phyloP scores from a whole-genome alignment of 768 basidiomycete genomes.

The Suillus alpinus region DNA sequence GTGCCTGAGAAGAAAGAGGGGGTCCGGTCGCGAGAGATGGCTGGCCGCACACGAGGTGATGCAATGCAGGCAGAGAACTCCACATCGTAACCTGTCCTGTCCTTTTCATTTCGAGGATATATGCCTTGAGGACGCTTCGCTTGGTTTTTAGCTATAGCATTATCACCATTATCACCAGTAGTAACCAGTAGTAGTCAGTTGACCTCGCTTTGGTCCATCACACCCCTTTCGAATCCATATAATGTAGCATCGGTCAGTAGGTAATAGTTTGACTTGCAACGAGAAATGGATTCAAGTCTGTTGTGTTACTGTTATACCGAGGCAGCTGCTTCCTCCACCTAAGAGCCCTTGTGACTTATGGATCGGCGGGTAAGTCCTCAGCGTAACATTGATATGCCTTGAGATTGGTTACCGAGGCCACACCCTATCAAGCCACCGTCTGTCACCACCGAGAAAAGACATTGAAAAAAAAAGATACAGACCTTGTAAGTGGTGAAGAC shows the following conservation, averaged over 20 bases:
- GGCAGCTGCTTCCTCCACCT: background rate
- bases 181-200: background rate
- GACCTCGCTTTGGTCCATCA: background rate
- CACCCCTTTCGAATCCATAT: background rate
- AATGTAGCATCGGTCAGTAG: background rate
- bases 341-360: background rate
- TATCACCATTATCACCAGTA: background rate
- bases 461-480: background rate
- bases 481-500: constrained; percentile 22
- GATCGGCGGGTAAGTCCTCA: background rate
- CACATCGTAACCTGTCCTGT: background rate
- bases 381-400: background rate
- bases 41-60: background rate
- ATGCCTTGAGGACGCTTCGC: background rate
- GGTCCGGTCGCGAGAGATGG: background rate
- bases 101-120: background rate
- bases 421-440: background rate
- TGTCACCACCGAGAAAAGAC: background rate
- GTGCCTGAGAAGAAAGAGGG: background rate
- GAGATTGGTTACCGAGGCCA: constrained; percentile 2
- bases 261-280: background rate
- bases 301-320: background rate
- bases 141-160: constrained; percentile 1
- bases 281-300: background rate
- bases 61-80: background rate